A percentile compares a stretch with the other conserved stretches of the same genome.
phyloP scores from a whole-genome alignment of 2,329 filamentous ascomycete genomes.

The Ambrosiella cleistominuta region DNA sequence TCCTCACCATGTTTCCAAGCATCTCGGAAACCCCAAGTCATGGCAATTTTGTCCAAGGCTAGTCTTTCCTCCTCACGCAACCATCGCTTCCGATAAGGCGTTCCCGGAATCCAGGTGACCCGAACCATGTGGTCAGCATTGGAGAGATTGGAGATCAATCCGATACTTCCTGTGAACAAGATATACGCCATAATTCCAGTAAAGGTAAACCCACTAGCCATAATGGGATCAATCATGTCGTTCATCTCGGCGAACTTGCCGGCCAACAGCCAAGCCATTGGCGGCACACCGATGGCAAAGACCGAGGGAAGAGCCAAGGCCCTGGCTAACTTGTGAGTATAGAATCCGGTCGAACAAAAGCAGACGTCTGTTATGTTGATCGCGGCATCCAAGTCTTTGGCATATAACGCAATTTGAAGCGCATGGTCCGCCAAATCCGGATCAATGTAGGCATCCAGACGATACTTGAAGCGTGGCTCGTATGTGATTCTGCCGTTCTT shows the following conservation, averaged over 20 bases:
- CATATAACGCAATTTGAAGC: constrained; percentile 60
- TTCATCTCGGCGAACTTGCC: constrained; percentile 44
- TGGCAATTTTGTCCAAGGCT: constrained; percentile 69
- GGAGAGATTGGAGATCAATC: constrained; percentile 68
- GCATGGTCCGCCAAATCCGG: constrained; percentile 53
- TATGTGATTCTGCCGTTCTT: constrained; percentile 4
- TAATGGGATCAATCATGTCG: constrained; percentile 55
- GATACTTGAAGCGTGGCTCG: constrained; percentile 42
- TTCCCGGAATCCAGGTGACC: constrained; percentile 75
- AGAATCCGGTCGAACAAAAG: constrained; percentile 49
- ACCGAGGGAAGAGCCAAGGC: constrained; percentile 26
- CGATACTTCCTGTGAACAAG: constrained; percentile 62
- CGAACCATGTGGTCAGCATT: constrained; percentile 89
- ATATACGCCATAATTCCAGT: constrained; percentile 71
- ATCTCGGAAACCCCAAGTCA: constrained; percentile 84
- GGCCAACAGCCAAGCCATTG: constrained; percentile 54
- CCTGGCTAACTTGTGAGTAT: constrained; percentile 49
- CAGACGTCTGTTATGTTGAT: constrained; percentile 57
- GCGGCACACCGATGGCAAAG: constrained; percentile 37
- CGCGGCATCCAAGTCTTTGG: constrained; percentile 60
- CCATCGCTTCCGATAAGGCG: constrained; percentile 67
- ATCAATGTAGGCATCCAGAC: constrained; percentile 54
- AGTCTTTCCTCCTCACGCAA: constrained; percentile 77
- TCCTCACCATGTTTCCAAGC: constrained; percentile 68
- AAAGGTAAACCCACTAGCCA: constrained; percentile 63